Evolutionary conservation across 2,329 filamentous ascomycete species (phyloP), one percentile per base, ranked within the genome.

Genomic region (Curvularia spicifera): DNA sequence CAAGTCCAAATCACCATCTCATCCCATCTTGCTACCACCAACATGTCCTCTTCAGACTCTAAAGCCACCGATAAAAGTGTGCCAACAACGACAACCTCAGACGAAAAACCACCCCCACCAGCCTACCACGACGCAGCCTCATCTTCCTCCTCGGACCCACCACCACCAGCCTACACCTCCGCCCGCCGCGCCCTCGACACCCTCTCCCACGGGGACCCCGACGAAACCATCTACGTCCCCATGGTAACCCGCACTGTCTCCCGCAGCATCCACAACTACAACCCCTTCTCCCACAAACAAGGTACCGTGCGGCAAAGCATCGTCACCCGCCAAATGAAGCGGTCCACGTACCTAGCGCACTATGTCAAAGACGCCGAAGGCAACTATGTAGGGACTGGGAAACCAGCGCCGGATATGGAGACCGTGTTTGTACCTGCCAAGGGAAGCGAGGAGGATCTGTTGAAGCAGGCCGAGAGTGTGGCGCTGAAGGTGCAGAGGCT

Each of bases 361-460:
- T 76, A 76, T 42, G 68, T 65, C n/a, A 72, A 73, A 18, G 69
- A 75, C 47, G 44, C 56, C 0, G 54, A 72, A 2, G 73, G 72
- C 1, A 73, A 71, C 3, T 74, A 69, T 33, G 26, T 73, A 1
- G 70, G 72, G 0, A 73, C 69, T 0, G 60, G 64, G 24, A 60
- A 45, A 7, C 59, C 64, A 0, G 71, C 71, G 1, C 61, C 56
- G 8, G 71, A 75, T 61, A 63, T 61, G 0, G 68, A 59, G 0
- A 40, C 73, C 31, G 69, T 75, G 0, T 74, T 74, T 52, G 71
- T 73, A 13, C 68, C 70, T 0, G 61, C 61, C 4, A 72, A 72
- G 56, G 63, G 67, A 15, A 73, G 66, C 3, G 58, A 64, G 1
- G 69, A 70, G 39, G 70, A 75, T 28, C 24, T 74, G 39, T 26